These are phyloP conservation scores for Agrocybe pediades DNA, from an alignment of 768 basidiomycete genomes.

Conservation along the genomic window DNA sequence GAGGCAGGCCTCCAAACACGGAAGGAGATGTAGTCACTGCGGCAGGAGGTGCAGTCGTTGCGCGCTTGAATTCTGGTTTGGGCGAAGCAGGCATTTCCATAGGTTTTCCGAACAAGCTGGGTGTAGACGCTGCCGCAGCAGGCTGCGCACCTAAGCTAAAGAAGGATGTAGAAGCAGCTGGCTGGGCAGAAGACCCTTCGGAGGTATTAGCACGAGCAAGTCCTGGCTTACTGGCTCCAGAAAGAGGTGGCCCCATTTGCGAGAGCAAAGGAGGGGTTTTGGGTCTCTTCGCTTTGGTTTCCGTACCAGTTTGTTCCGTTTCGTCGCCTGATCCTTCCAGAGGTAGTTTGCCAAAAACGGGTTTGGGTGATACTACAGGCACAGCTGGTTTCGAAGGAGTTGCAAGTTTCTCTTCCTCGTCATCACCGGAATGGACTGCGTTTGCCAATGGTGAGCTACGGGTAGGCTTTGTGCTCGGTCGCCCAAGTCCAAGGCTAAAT, in stretches of 20 bases:
- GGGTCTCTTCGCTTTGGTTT: conserved; percentile 34
- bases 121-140: conserved; percentile 11
- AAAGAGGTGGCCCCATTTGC: conserved; percentile 25
- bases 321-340: conserved; percentile 26
- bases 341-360: conserved; percentile 33
- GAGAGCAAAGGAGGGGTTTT: conserved; percentile 52
- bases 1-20: conserved; percentile 13
- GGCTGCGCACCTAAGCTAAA: conserved; percentile 6
- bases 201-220: conserved; percentile 8
- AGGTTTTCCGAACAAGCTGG: conserved; percentile 12
- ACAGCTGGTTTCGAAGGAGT: conserved; percentile 7
- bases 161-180: neutral
- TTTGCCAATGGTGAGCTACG: conserved; percentile 80
- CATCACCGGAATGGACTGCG: conserved; percentile 45
- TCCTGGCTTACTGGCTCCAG: conserved; percentile 11
- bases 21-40: conserved; percentile 1
- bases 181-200: conserved; percentile 1
- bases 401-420: conserved; percentile 40
- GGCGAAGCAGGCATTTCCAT: neutral
- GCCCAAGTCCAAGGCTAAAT: conserved; percentile 50
- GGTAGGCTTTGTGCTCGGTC: conserved; percentile 64
- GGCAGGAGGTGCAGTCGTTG: conserved; percentile 13
- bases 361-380: conserved; percentile 39
- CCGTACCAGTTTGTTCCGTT: neutral
- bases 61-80: conserved; percentile 5